Evolutionary conservation across 2,329 filamentous ascomycete species (phyloP), one percentile per base, ranked within the genome.

Genomic region (Ascocoryne sarcoides): DNA sequence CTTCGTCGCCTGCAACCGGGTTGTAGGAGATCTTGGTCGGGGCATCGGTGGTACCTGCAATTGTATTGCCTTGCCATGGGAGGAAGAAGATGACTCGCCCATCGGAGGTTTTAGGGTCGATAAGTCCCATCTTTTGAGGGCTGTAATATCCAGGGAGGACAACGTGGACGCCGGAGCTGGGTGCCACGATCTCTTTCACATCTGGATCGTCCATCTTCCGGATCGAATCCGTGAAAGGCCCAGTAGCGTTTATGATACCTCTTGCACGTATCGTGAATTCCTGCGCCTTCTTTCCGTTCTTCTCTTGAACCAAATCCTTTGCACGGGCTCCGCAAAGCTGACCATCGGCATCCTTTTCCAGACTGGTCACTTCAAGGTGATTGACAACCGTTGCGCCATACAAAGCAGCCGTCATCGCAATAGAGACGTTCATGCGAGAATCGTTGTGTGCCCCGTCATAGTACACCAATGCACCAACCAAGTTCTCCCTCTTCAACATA

Each of bases 371-470:
- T 61, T 92, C 84, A 55, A 87, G 67, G 62, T 94, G 84, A 62
- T 90, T 93, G 44, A 87, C 76, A 29, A 92, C 75, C 3, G 84
- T 93, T 40, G 79, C 77, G 21, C 86, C 86, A 59, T 92, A 93
- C 32, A 93, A 67, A n/a, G 86, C 84, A 41, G 86, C 85, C 14
- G 87, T 93, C 77, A 90, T 85, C 15, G 84, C 86, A 42, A 93
- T 70, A 7, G 84, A 89, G 19, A 92, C 82, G 58, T 93, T 93
- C 86, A 94, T 93, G 36, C 87, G 77, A 15, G 86, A 92, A 62
- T 94, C 87, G 58, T 94, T 94, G 65, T 94, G 87, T 20, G 84
- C 85, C 53, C 87, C 87, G 65, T 94, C 86, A 60, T 93, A 93
- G 69, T 94, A 94, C 17, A 93, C 86, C 55, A 93, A 66, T 43